Conservation (phyloP, 441 rosid genomes). For the Populus hybrid region DNA sequence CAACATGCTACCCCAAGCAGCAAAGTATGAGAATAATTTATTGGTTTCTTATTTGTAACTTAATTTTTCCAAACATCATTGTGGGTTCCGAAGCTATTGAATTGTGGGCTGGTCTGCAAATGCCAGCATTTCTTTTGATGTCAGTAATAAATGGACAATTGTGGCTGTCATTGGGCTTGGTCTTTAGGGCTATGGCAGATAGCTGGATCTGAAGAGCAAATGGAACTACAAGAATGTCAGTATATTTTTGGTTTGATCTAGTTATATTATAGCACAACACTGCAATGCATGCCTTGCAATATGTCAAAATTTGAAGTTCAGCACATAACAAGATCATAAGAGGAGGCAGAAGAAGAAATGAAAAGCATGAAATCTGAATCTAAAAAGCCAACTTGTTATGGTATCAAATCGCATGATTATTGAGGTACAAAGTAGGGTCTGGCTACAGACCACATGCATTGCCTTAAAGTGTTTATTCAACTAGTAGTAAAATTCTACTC, state of each 20-base stretch:
- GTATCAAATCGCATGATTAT: constrained; percentile 3
- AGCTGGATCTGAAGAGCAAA: no score
- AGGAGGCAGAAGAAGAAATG: not conserved
- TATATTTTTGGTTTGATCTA: no score
- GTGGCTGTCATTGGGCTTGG: no score
- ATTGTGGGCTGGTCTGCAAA: not conserved
- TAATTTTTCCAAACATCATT: not conserved
- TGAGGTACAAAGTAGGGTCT: not conserved
- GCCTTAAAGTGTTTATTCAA: constrained; percentile 5
- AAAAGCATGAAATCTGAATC: not conserved
- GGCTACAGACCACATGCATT: not conserved
- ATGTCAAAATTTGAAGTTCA: not conserved
- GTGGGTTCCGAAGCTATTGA: not conserved
- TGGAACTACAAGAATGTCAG: no score
- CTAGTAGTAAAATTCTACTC: not conserved
- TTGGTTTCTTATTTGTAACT: not conserved
- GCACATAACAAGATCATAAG: not conserved
- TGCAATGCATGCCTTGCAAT: not conserved
- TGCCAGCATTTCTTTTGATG: not conserved
- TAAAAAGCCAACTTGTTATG: not conserved
- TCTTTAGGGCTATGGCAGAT: no score
- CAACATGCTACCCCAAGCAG: not conserved
- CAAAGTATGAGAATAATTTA: not conserved
- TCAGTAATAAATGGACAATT: no score
- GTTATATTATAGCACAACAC: not conserved